A percentile compares a stretch with the other conserved stretches of the same genome.
phyloP scores from a whole-genome alignment of 225 moss, liverwort and hornwort genomes.

The Polytrichum commune region DNA sequence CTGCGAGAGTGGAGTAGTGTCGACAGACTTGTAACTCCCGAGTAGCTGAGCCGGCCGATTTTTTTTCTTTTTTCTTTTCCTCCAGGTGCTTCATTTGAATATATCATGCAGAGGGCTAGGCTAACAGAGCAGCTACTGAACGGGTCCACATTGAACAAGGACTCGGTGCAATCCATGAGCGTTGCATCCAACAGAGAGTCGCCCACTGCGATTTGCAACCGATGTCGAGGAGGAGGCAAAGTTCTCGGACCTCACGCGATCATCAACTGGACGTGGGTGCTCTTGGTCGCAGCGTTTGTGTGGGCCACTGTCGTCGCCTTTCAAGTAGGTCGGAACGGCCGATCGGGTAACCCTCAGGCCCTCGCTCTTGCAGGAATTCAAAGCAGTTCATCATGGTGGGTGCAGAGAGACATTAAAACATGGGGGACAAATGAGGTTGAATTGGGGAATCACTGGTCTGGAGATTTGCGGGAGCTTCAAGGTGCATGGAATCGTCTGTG shows the following conservation, averaged over 20 bases:
- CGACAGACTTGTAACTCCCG: too few species aligned
- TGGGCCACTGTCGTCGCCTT: not conserved
- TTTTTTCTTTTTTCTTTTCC: too few species aligned
- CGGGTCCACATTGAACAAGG: not conserved
- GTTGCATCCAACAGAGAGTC: not conserved
- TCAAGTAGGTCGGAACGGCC: not conserved
- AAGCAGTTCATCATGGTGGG: not conserved
- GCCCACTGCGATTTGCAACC: too few species aligned
- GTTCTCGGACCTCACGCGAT: not conserved
- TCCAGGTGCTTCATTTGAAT: too few species aligned
- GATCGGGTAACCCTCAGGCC: not conserved
- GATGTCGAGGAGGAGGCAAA: not conserved
- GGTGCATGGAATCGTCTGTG: constrained; percentile 78
- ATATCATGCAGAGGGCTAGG: not conserved
- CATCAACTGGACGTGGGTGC: not conserved
- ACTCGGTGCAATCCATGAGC: not conserved
- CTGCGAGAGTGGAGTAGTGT: too few species aligned
- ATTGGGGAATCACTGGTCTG: constrained; percentile 16
- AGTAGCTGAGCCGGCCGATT: too few species aligned
- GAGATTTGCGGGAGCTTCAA: constrained; percentile 64
- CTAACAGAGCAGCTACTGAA: not conserved
- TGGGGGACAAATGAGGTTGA: not conserved
- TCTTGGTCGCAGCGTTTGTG: not conserved
- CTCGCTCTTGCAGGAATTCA: not conserved
- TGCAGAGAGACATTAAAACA: not conserved